phyloP scores from a whole-genome alignment of 1,139 yeast genomes.

The Hemisphaericaspora lyxosophila region DNA sequence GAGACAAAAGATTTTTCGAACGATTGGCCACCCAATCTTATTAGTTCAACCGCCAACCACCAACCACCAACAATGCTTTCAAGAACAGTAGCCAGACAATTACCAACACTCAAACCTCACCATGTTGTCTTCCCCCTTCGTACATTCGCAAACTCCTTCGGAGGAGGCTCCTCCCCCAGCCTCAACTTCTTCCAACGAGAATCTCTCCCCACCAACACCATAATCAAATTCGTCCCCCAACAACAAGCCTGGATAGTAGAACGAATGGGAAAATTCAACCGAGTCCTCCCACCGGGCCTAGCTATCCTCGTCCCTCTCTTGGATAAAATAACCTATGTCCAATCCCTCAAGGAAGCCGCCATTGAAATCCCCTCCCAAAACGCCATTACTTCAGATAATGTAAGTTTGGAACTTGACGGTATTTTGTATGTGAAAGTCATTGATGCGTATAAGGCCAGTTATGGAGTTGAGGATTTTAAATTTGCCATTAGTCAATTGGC shows the following conservation, averaged over 20 bases:
- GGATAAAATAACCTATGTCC: constrained; percentile 78
- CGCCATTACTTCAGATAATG: constrained; percentile 86
- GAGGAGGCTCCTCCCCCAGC: not conserved
- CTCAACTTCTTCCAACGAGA: constrained; percentile 67
- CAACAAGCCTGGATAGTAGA: constrained; percentile 92
- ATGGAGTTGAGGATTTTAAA: constrained; percentile 86
- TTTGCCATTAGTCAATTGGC: constrained; percentile 85
- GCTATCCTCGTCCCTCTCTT: constrained; percentile 71
- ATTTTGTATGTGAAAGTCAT: constrained; percentile 73
- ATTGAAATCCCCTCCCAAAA: constrained; percentile 81
- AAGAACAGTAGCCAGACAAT: constrained; percentile 1
- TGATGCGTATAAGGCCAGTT: constrained; percentile 83
- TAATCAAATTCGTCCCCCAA: constrained; percentile 80
- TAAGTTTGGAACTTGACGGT: constrained; percentile 82
- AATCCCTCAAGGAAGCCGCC: constrained; percentile 78
- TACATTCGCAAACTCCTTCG: not conserved
- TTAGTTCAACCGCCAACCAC: no score
- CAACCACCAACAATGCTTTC: no score
- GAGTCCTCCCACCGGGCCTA: constrained; percentile 75
- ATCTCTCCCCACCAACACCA: constrained; percentile 69
- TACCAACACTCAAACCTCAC: no score
- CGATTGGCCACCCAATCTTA: no score
- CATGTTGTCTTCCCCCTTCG: no score
- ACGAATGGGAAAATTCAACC: constrained; percentile 83
- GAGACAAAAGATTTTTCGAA: no score